Evolutionary conservation across 2,329 filamentous ascomycete genomes (phyloP).

Genomic region (Coniochaeta ligniaria): DNA sequence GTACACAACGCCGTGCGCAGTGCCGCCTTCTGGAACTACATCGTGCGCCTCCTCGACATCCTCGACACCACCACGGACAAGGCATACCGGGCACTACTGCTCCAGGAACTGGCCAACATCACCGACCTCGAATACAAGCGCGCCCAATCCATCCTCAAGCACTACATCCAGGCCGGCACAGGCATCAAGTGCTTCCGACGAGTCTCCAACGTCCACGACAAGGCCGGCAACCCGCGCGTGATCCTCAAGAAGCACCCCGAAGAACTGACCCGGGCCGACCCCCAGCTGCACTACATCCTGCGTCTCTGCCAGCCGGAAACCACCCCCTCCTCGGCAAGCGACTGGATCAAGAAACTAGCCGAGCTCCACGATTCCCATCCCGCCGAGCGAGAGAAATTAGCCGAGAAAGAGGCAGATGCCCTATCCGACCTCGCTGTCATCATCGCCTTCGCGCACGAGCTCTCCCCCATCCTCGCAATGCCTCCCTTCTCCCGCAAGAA

Average conservation of each 20-base stretch:
- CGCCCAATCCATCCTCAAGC: conserved; percentile 29
- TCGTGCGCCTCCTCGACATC: conserved; percentile 25
- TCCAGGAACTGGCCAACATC: conserved; percentile 38
- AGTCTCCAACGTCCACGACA: conserved; percentile 24
- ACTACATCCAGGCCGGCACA: conserved; percentile 25
- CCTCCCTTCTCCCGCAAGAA: conserved; percentile 31
- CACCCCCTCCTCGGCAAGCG: conserved; percentile 23
- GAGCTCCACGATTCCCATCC: conserved; percentile 27
- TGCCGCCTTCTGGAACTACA: conserved; percentile 8
- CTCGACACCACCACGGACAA: conserved; percentile 21
- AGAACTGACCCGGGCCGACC: conserved; percentile 25
- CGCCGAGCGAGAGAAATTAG: conserved; percentile 23
- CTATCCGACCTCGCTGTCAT: conserved; percentile 29
- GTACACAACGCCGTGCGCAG: conserved; percentile 26
- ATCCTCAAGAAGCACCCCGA: conserved; percentile 33
- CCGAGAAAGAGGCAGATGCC: conserved; percentile 22
- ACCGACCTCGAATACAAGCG: conserved; percentile 35
- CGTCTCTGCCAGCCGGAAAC: conserved; percentile 33
- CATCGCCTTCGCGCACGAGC: conserved; percentile 28
- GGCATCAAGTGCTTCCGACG: conserved; percentile 35
- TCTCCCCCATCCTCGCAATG: conserved; percentile 24
- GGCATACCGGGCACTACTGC: conserved; percentile 21
- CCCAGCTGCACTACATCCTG: conserved; percentile 35
- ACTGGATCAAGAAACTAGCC: conserved; percentile 33
- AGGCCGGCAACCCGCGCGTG: conserved; percentile 26